Evolutionary conservation across 139 green algal genomes (phyloP), one percentile per base, ranked within the genome.

Genomic region (Pedinophyceae sp.): DNA sequence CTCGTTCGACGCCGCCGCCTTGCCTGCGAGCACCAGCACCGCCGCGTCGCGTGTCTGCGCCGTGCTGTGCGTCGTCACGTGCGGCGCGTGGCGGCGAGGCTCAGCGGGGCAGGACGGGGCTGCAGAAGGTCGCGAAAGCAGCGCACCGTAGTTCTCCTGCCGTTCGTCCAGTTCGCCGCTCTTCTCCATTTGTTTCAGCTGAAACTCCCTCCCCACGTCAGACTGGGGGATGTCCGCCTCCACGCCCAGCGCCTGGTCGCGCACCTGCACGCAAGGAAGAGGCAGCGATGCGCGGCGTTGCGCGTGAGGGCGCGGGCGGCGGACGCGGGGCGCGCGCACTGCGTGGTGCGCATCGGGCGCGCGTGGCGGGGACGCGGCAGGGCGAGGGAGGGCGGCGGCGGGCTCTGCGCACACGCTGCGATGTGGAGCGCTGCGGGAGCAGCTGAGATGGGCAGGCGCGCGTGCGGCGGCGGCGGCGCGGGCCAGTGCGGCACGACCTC

Each of bases 251-350:
- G 82, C 88, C 19, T 57, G 54, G 68, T 89, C 79, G 2, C 81
- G 73, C 24, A 93, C 89, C 70, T 96, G 79, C 27, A 95, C 87
- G 2, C n/a, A n/a, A n/a, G n/a, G n/a, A n/a, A n/a, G n/a, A 13
- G 46, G 15, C 46, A 7, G 10, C 46, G 39, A 17, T 47, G 39
- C 16, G 17, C 16, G 39, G 17, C 46, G 25, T n/a, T n/a, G n/a
- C n/a, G n/a, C n/a, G n/a, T n/a, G n/a, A n/a, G n/a, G n/a, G n/a
- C n/a, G n/a, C n/a, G n/a, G n/a, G n/a, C n/a, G n/a, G n/a, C n/a
- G n/a, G n/a, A n/a, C n/a, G n/a, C n/a, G n/a, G n/a, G n/a, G n/a
- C n/a, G n/a, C n/a, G n/a, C n/a, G n/a, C n/a, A n/a, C n/a, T n/a
- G n/a, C n/a, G n/a, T n/a, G n/a, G n/a, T n/a, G n/a, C n/a, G n/a